Conservation (phyloP, 2,329 filamentous ascomycete genomes). For the Alternaria ventricosa region DNA sequence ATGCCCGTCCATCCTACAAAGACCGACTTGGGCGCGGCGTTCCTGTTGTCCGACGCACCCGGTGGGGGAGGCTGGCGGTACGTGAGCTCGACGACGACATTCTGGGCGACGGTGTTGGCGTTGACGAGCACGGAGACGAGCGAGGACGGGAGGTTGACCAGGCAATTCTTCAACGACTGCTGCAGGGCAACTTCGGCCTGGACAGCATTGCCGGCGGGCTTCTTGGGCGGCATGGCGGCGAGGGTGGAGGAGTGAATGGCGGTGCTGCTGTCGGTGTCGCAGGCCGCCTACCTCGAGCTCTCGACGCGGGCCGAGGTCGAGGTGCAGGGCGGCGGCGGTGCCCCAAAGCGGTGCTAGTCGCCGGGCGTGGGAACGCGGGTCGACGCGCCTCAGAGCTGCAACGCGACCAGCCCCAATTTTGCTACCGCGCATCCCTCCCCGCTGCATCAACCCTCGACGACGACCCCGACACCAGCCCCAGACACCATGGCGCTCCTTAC, state of each 20-base stretch:
- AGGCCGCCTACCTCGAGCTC: constrained; percentile 9
- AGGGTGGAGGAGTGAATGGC: constrained; percentile 8
- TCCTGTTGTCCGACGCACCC: constrained; percentile 44
- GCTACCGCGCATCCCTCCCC: constrained; percentile 30
- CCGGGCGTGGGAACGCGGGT: constrained; percentile 29
- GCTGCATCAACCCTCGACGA: constrained; percentile 13
- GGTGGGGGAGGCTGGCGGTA: constrained; percentile 68
- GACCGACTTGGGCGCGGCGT: constrained; percentile 66
- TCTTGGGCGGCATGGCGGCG: constrained; percentile 49
- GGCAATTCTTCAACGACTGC: constrained; percentile 84
- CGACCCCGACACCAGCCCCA: constrained; percentile 11
- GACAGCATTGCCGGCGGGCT: constrained; percentile 59
- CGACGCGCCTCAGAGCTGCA: constrained; percentile 33
- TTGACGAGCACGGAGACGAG: constrained; percentile 86
- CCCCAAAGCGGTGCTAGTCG: constrained; percentile 33
- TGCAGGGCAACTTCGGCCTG: constrained; percentile 84
- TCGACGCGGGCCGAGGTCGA: constrained; percentile 37
- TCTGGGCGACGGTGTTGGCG: constrained; percentile 90
- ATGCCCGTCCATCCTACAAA: constrained; percentile 98
- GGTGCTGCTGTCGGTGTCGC: not conserved
- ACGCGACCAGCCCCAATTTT: constrained; percentile 36
- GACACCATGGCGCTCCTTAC: constrained; percentile 82
- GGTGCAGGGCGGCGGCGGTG: constrained; percentile 24
- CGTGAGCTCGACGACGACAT: constrained; percentile 92
- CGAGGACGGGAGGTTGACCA: constrained; percentile 88